These are phyloP conservation scores for Leishmania arabica DNA, from an alignment of 208 protist species.

Conservation along the genomic window DNA sequence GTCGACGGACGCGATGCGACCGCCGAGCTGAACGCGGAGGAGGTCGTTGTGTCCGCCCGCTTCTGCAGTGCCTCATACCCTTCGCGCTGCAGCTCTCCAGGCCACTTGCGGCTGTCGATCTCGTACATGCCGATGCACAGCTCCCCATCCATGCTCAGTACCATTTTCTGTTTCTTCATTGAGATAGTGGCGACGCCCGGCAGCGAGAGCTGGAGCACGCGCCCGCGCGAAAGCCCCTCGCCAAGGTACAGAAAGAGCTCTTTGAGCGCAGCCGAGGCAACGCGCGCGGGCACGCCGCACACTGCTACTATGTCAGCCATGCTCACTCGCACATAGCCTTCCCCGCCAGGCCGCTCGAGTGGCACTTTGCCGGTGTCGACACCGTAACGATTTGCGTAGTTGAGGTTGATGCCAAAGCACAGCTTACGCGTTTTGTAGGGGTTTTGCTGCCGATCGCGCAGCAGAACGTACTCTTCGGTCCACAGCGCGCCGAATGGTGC, in stretches of 20 bases:
- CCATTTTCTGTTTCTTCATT: conserved; percentile 61
- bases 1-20: conserved; percentile 41
- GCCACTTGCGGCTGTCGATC: conserved; percentile 78
- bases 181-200: conserved; percentile 64
- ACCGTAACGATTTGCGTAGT: conserved; percentile 53
- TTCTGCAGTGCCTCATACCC: conserved; percentile 36
- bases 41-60: conserved; percentile 1
- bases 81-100: conserved; percentile 43
- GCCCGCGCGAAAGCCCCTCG: conserved; percentile 70
- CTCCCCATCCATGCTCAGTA: conserved; percentile 53
- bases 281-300: conserved; percentile 69
- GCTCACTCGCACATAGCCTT: conserved; percentile 33
- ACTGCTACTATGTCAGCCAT: conserved; percentile 71
- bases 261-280: conserved; percentile 57
- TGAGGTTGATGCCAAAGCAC: conserved; percentile 51
- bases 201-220: conserved; percentile 67
- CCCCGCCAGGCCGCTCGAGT: conserved; percentile 22
- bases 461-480: conserved; percentile 47
- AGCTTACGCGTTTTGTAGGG: conserved; percentile 42
- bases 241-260: conserved; percentile 88
- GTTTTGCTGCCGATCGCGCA: conserved; percentile 37
- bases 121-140: conserved; percentile 67
- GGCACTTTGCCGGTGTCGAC: conserved; percentile 44
- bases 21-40: conserved; percentile 18
- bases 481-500: conserved; percentile 70